Evolutionary conservation across 1,284 basidiomycete species (phyloP), one percentile per base, ranked within the genome.

Genomic region (Cerioporus squamosus): DNA sequence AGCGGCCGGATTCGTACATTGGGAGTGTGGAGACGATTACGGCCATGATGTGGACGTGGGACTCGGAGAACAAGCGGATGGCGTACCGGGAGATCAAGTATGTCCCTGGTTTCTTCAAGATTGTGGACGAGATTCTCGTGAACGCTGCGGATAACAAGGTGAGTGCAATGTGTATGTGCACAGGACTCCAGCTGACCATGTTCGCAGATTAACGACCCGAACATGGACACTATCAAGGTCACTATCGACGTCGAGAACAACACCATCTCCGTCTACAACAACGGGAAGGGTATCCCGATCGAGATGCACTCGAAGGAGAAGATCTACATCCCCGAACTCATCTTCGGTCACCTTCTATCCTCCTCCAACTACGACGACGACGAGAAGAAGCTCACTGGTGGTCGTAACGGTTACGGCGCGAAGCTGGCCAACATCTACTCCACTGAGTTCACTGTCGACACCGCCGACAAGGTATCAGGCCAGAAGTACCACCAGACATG

Each of bases 121-220:
- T 99, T 72, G 91, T 99, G 45, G 97, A 99, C 71, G 97, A 99
- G 78, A 99, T 99, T 69, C 82, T 99, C 6, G 97, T 99, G 68
- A 99, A 99, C 73, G 97, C 97, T 18, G 97, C 97, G 7, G 97
- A 99, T 75, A 98, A 99, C 79, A 99, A 99, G 88, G 97, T 93
- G 63, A 52, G 71, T n/a, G 40, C 33, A 3, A n/a, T 10, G n/a
- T n/a, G n/a, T 18, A 9, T 22, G 20, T 42, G 40, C 3, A 36
- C 9, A 42, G 49, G 14, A 18, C 18, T 51, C 10, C 36, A 7
- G 20, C 22, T 62, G 9, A 29, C 29, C 23, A 6, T 31, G 22
- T 17, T 1, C 18, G 10, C 59, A 97, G 95, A 92, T 96, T 71
- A 96, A 96, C 63, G 95, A 97, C 74, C 56, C 85, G 1, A 86